phyloP scores from a whole-genome alignment of 257 asterid species.

The Solanum appendiculatum region DNA sequence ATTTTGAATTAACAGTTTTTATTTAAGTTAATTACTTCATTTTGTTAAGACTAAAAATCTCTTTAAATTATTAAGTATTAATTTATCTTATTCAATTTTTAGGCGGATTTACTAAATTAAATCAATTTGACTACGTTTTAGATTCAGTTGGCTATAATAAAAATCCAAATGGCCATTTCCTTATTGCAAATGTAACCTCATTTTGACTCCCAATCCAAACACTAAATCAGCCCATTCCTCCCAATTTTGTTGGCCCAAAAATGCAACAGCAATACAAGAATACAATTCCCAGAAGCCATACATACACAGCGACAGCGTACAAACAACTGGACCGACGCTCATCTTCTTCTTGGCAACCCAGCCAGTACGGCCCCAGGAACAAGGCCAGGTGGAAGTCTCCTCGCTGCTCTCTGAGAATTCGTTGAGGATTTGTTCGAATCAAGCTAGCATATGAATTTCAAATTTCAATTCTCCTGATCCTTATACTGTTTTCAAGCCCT shows the following conservation, averaged over 20 bases:
- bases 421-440: not conserved
- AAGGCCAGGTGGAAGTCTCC: too few relatives aligned
- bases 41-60: too few relatives aligned
- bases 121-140: too few relatives aligned
- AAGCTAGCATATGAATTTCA: not conserved
- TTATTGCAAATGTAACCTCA: not conserved
- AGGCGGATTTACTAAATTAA: not conserved
- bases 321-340: not conserved
- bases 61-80: not conserved
- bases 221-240: not conserved
- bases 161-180: not conserved
- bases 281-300: not conserved
- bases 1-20: too few relatives aligned
- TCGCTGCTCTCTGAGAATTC: too few relatives aligned
- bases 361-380: not conserved
- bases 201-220: not conserved
- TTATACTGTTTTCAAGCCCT: not conserved
- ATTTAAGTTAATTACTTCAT: too few relatives aligned
- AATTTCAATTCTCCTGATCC: not conserved
- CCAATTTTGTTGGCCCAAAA: not conserved
- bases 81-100: not conserved
- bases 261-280: not conserved
- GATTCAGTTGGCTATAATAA: not conserved
- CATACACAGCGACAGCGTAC: not conserved
- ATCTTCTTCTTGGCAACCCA: not conserved